A percentile compares a stretch with the other conserved stretches of the same genome.
Conservation (phyloP, 352 stramenopile species). For the Globisporangium radiosum region DNA sequence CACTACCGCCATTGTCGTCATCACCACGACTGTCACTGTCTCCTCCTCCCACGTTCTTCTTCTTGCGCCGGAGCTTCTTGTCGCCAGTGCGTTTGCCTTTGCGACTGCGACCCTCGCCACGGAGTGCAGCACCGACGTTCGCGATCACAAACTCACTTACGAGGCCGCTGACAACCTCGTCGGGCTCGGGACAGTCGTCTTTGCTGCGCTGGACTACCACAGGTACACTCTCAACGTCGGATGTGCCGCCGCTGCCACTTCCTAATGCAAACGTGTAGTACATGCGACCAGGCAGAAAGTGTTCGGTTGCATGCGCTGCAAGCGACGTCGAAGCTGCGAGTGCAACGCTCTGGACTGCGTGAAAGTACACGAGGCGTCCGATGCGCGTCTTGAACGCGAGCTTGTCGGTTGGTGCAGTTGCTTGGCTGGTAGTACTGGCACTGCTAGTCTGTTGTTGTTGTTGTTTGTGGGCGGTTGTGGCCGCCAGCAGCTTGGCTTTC, state of each 20-base stretch:
- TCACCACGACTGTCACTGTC: neutral
- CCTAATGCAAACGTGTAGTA: constrained; percentile 48
- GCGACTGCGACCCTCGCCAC: constrained; percentile 8
- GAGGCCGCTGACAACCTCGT: constrained; percentile 50
- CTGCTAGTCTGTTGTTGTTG: constrained; percentile 3
- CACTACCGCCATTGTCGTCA: neutral
- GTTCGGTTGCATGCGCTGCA: constrained; percentile 34
- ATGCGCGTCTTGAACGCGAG: constrained; percentile 56
- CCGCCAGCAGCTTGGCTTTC: constrained; percentile 44
- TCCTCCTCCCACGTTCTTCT: constrained; percentile 12
- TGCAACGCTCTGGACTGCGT: constrained; percentile 40
- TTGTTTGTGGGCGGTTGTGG: constrained; percentile 26
- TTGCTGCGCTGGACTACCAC: constrained; percentile 65
- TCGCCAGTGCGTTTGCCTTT: constrained; percentile 1
- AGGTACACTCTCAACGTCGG: constrained; percentile 43
- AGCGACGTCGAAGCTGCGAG: constrained; percentile 5
- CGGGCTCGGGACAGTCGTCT: constrained; percentile 54
- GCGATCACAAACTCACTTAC: constrained; percentile 43
- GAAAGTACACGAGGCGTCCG: constrained; percentile 57
- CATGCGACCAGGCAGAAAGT: constrained; percentile 68
- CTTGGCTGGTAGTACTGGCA: neutral
- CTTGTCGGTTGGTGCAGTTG: constrained; percentile 9
- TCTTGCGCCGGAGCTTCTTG: constrained; percentile 50
- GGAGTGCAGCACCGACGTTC: constrained; percentile 29
- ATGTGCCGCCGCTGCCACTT: constrained; percentile 20